Evolutionary conservation across 1,139 yeast genomes (phyloP).

Genomic region (Magnusiomyces clavatus): DNA sequence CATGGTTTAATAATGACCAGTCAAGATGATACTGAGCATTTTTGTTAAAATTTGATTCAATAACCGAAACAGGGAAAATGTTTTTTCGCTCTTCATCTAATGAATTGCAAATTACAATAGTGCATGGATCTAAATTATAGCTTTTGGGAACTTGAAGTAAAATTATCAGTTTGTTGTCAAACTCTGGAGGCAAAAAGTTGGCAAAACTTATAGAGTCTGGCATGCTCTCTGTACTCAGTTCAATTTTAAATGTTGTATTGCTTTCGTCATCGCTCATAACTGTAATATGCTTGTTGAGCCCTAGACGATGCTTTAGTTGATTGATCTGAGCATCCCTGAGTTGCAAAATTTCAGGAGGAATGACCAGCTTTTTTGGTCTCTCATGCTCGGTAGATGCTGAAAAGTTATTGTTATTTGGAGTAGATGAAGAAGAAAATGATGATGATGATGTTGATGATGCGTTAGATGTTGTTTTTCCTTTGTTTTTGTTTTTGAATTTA

Average conservation of each 20-base stretch:
- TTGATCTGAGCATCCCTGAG: constrained; percentile 11
- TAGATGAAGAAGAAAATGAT: neutral
- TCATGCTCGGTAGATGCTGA: too few relatives aligned
- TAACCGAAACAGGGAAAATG: constrained; percentile 19
- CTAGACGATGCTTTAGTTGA: constrained; percentile 11
- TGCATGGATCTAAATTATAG: constrained; percentile 21
- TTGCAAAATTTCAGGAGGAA: constrained; percentile 10
- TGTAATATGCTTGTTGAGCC: neutral
- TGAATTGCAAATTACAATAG: constrained; percentile 18
- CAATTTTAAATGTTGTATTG: constrained; percentile 10
- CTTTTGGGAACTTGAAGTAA: constrained; percentile 25
- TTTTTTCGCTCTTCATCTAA: constrained; percentile 11
- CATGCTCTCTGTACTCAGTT: neutral
- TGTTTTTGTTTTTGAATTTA: constrained; percentile 17
- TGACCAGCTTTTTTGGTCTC: neutral
- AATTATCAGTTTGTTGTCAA: constrained; percentile 16
- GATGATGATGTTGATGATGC: neutral
- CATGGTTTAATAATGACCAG: constrained; percentile 28
- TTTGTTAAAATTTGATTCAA: constrained; percentile 27
- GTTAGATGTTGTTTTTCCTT: too few relatives aligned
- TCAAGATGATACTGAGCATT: constrained; percentile 21
- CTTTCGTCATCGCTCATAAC: neutral
- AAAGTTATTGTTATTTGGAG: neutral
- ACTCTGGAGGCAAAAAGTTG: constrained; percentile 15
- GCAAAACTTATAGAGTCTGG: constrained; percentile 1